Evolutionary conservation across 495 filamentous ascomycete species (phyloP).

Genomic region (Annulohypoxylon maeteangense): DNA sequence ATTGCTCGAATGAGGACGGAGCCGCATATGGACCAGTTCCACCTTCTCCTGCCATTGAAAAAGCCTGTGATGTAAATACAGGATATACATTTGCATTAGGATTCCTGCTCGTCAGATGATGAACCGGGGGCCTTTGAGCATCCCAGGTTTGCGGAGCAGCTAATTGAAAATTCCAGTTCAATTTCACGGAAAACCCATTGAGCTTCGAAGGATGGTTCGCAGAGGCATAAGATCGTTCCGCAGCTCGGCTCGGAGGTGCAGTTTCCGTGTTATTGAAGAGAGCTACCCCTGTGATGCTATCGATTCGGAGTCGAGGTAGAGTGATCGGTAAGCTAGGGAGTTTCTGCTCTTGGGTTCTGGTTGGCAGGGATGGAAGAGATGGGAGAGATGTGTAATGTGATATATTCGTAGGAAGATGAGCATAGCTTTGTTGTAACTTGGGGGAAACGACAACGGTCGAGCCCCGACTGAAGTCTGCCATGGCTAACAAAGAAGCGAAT

Average conservation of each 20-base stretch:
- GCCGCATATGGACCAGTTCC: conserved; percentile 1
- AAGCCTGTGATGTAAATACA: conserved; percentile 1
- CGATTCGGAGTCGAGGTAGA: conserved; percentile 27
- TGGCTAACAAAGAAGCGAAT: conserved; percentile 25
- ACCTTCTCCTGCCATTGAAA: conserved; percentile 27
- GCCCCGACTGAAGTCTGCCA: conserved; percentile 38
- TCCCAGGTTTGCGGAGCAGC: conserved; percentile 14
- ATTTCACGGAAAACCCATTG: conserved; percentile 22
- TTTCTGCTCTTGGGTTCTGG: conserved; percentile 4
- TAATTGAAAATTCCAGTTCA: conserved; percentile 27
- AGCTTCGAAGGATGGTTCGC: conserved; percentile 9
- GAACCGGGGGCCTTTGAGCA: conserved; percentile 10
- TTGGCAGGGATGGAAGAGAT: conserved; percentile 2
- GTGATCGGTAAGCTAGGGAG: conserved; percentile 12
- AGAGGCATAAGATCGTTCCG: conserved; percentile 5
- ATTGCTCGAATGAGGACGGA: conserved; percentile 1
- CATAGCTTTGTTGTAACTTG: conserved; percentile 28
- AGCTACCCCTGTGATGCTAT: conserved; percentile 8
- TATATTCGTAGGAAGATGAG: conserved; percentile 18
- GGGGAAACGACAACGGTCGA: conserved; percentile 39
- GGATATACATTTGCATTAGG: conserved; percentile 25
- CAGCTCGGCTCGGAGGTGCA: neutral
- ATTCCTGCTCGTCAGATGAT: conserved; percentile 7
- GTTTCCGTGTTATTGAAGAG: conserved; percentile 19
- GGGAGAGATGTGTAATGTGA: conserved; percentile 24